Evolutionary conservation across 148 eudicot species (phyloP).

Genomic region (Polygonum aviculare): DNA sequence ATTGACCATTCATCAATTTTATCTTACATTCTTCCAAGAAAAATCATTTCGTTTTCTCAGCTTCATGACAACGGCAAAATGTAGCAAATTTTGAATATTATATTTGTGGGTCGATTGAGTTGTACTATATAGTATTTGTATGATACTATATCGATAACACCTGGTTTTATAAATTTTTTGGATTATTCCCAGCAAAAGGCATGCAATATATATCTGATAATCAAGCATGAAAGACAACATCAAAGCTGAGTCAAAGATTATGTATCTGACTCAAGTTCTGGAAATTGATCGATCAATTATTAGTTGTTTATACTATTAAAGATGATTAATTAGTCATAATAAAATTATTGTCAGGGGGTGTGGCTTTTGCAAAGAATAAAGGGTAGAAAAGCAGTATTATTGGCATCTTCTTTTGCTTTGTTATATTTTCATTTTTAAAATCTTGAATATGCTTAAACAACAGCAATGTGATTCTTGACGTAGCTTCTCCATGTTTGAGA

Average conservation of each 20-base stretch:
- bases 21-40: not conserved
- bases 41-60: not conserved
- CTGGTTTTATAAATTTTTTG: not conserved
- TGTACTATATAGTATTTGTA: too few relatives aligned
- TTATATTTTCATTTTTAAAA: not conserved
- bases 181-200: not conserved
- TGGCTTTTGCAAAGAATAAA: constrained; percentile 8
- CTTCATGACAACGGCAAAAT: not conserved
- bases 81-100: not conserved
- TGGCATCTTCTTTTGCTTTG: constrained; percentile 9
- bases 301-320: not conserved
- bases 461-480: constrained; percentile 5
- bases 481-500: not conserved
- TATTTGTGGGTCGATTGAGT: not conserved
- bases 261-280: not conserved
- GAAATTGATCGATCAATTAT: not conserved
- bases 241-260: constrained; percentile 2
- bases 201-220: not conserved
- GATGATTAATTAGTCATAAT: constrained; percentile 1
- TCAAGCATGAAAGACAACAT: constrained; percentile 1
- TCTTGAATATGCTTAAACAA: not conserved
- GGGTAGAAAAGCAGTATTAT: constrained; percentile 1
- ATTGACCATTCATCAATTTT: constrained; percentile 5
- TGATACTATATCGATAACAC: too few relatives aligned
- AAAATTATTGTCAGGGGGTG: not conserved